Evolutionary conservation across 164 flowering plant genomes (phyloP).

Genomic region (Dillenia suffruticosa): DNA sequence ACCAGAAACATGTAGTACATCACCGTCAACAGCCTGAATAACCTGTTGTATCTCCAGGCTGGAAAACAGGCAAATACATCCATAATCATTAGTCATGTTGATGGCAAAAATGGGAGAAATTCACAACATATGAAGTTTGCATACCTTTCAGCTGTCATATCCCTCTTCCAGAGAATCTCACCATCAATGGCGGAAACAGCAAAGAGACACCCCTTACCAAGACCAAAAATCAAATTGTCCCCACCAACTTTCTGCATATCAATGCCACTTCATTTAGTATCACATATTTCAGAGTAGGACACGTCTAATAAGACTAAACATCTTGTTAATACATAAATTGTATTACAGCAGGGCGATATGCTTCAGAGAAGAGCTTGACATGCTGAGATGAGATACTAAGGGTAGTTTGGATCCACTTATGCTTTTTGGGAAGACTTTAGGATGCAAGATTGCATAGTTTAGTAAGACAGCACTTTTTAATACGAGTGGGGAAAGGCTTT

Average conservation of each 20-base stretch:
- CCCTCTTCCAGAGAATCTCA: constrained; percentile 71
- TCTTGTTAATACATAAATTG: too few species aligned
- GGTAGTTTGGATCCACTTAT: too few species aligned
- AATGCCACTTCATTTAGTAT: neutral
- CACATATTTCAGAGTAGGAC: too few species aligned
- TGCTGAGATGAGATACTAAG: too few species aligned
- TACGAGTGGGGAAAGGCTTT: too few species aligned
- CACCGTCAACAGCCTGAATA: constrained; percentile 53
- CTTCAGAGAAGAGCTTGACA: too few species aligned
- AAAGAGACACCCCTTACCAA: constrained; percentile 65
- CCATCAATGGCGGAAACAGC: constrained; percentile 92
- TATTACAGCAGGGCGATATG: too few species aligned
- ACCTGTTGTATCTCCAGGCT: constrained; percentile 66
- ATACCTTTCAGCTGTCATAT: constrained; percentile 66
- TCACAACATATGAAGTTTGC: constrained; percentile 3
- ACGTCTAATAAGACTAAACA: too few species aligned
- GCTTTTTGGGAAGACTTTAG: too few species aligned
- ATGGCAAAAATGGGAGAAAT: constrained; percentile 1
- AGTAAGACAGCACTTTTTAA: too few species aligned
- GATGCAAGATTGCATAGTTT: too few species aligned
- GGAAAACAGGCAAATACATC: constrained; percentile 25
- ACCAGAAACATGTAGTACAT: constrained; percentile 60
- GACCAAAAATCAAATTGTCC: constrained; percentile 61
- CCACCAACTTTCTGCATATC: constrained; percentile 60
- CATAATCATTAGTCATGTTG: neutral